Base-by-base conservation (phyloP, 345 rosid species). In the Eucalyptus decipiens region DNA sequence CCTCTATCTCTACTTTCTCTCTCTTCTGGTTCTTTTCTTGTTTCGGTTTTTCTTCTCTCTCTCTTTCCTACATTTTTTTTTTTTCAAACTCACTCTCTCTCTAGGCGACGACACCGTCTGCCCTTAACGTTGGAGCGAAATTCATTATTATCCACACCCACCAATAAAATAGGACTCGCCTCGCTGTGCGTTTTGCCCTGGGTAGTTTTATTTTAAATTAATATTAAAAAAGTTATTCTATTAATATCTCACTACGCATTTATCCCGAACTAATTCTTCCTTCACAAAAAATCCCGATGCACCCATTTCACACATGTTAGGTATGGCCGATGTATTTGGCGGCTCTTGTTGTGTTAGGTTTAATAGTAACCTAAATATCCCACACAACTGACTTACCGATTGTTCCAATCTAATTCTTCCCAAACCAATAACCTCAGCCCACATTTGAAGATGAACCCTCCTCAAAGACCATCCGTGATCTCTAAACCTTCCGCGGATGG, bases 391-490 rank as follows among this genome's bases (percentile, higher is more conserved):
- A 26, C 86, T 87, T 87, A 88, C 85, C 54, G 5, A 51, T 52
- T 52, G 5, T 0, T 52, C 10, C 0, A 19, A 52, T 2, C 58
- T 52, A 21, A 3, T 52, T 52, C 1, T 52, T 0, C 26, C 10
- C 3, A 13, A 23, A 56, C 62, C 21, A 3, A 15, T 14, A 30
- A 14, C 10, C 37, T 51, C 2, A 3, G 32, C 37, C 6, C 2
- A 3, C 0, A n/a, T 15, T 0, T 16, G 11, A 65, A 65, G 10
- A 14, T 4, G 37, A 65, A 65, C 34, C 19, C 37, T 65, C 9
- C 9, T 65, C 37, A 7, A 65, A 65, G 3, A 65, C 76, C 21
- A 65, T 15, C 2, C 2, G 1, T 65, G 21, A 52, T n/a, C 19
- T 16, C 37, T 32, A n/a, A 9, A 65, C 21, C 76, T 65, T 65